Percentiles rank a stretch among this genome's conserved stretches.
Evolutionary conservation across 129 eudicot genomes (phyloP).

Genomic region (Centaurea solstitialis): DNA sequence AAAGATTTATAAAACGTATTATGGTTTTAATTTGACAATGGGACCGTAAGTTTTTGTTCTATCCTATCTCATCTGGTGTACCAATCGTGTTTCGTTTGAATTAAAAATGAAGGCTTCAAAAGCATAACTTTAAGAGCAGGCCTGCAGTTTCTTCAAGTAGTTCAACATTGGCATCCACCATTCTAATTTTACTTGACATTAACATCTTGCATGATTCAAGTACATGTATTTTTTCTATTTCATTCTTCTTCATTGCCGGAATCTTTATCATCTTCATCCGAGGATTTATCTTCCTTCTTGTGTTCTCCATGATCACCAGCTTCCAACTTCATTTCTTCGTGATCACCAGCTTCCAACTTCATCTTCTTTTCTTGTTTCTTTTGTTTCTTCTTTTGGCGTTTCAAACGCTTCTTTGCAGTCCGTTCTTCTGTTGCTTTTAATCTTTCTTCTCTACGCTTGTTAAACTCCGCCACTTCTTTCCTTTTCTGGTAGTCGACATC

Average conservation of each 20-base stretch:
- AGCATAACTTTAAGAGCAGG: not conserved
- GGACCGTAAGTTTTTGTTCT: not conserved
- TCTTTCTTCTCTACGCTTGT: constrained; percentile 74
- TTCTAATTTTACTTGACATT: not conserved
- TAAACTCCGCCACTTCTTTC: constrained; percentile 80
- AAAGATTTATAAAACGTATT: too few relatives aligned
- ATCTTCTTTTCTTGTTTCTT: constrained; percentile 65
- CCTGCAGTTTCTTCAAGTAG: not conserved
- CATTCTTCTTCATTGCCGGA: constrained; percentile 48
- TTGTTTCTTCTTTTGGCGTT: constrained; percentile 90
- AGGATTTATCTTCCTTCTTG: constrained; percentile 43
- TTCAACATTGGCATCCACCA: not conserved
- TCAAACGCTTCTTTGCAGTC: constrained; percentile 86
- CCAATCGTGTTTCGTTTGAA: not conserved
- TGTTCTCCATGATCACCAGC: constrained; percentile 47
- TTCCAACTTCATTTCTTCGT: constrained; percentile 47
- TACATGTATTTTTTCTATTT: constrained; percentile 3
- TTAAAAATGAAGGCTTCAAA: not conserved
- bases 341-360: constrained; percentile 45
- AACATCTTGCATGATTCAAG: constrained; percentile 15
- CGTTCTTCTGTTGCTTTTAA: constrained; percentile 87
- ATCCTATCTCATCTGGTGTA: not conserved
- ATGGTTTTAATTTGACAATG: not conserved
- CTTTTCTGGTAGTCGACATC: constrained; percentile 78
- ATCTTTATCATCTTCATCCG: constrained; percentile 51